Evolutionary conservation across 371 early-diverging fungal species (phyloP).

Genomic region (Batkoa obscura): DNA sequence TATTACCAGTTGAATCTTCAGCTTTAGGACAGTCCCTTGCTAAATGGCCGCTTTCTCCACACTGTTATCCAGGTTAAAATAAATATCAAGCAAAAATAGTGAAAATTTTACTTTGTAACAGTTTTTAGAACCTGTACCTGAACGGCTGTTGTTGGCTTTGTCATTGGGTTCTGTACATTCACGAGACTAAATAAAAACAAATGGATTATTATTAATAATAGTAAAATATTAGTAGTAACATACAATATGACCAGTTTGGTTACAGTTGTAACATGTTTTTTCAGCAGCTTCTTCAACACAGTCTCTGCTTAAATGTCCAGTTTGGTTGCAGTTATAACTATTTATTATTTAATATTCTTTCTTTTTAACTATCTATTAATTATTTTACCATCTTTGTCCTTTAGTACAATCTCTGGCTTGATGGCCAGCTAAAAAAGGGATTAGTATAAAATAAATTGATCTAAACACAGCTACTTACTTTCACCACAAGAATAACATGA

Average conservation of each 20-base stretch:
- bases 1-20: conserved; percentile 11
- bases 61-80: not conserved
- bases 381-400: conserved; percentile 1
- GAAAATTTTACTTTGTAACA: not conserved
- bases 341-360: not conserved
- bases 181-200: not conserved
- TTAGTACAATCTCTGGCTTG: conserved; percentile 31
- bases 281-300: conserved; percentile 23
- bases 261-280: conserved; percentile 41
- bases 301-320: conserved; percentile 20
- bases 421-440: conserved; percentile 26
- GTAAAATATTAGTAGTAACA: not conserved
- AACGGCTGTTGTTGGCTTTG: conserved; percentile 31
- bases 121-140: too few relatives aligned
- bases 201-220: not conserved
- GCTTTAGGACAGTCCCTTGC: conserved; percentile 35
- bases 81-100: not conserved
- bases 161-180: not conserved
- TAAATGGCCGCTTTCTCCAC: conserved; percentile 23
- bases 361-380: not conserved
- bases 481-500: conserved; percentile 4
- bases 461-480: not conserved
- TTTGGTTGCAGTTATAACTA: conserved; percentile 33
- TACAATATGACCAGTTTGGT: conserved; percentile 27
- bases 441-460: too few relatives aligned